phyloP scores from a whole-genome alignment of 805 yeast genomes.

The Kodamaea nitidulidarum region DNA sequence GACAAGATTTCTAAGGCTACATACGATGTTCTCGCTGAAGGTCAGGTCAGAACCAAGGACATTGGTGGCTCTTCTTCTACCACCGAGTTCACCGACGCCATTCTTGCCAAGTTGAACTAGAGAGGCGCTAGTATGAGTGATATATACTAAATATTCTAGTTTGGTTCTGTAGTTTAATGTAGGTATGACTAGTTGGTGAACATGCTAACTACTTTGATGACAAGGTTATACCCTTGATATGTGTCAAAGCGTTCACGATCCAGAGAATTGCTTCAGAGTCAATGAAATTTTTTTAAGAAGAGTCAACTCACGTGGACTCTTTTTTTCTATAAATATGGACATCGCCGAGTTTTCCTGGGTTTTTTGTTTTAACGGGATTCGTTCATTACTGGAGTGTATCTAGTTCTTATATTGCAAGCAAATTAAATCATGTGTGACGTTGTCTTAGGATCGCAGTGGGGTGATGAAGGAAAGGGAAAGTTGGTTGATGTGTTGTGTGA shows the following conservation, averaged over 20 bases:
- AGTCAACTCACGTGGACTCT: conserved; percentile 4
- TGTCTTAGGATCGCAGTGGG: conserved; percentile 99
- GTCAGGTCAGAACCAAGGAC: conserved; percentile 79
- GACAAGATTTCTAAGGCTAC: conserved; percentile 87
- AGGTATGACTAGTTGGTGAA: no score
- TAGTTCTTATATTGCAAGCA: conserved; percentile 11
- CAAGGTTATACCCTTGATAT: no score
- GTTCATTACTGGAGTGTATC: conserved; percentile 21
- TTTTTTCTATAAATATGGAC: neutral
- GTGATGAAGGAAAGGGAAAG: conserved; percentile 99
- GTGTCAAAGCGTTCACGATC: no score
- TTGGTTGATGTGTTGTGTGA: conserved; percentile 94
- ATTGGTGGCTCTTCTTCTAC: conserved; percentile 89
- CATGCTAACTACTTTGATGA: no score
- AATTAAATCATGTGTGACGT: conserved; percentile 65
- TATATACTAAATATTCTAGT: neutral
- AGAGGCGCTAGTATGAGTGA: neutral
- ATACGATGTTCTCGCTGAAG: conserved; percentile 84
- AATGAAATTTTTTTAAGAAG: neutral
- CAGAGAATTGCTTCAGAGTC: neutral
- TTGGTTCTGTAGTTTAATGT: no score
- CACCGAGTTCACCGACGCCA: conserved; percentile 90
- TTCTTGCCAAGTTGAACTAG: conserved; percentile 62
- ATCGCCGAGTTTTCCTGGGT: neutral
- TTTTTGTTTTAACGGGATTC: conserved; percentile 27